Base-by-base conservation (phyloP, 306 rosid genomes). In the Dryas alaskensis region DNA sequence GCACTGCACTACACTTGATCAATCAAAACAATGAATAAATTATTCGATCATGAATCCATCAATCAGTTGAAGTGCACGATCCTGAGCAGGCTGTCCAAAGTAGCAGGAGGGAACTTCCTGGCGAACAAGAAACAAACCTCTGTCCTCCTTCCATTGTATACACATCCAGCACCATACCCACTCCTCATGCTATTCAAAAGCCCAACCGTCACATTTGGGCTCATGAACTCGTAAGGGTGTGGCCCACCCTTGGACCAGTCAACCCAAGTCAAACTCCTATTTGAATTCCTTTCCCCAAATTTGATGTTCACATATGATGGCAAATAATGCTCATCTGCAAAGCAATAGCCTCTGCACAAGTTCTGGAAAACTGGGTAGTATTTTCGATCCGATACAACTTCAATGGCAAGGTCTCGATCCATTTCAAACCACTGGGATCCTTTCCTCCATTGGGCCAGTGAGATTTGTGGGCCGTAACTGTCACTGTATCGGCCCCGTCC, bases 241-340 rank as follows among this genome's bases (percentile, higher is more conserved):
- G 80, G 72, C 25, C 83, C 83, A 0, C 83, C 83, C 61, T 10
- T 67, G 39, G 79, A 61, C 83, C 83, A 79, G 70, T 74, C 83
- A 16, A 75, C 80, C 83, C 83, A 80, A 3, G 80, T 80, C 57
- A 80, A 71, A 48, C 68, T 74, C 54, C 83, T 53, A 37, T 80
- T 54, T 3, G 54, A 70, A 9, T 69, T 80, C 48, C 67, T 47
- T 2, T n/a, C 46, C 10, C 67, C 47, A 8, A 50, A 64, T 44
- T 52, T 69, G 11, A 80, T 55, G 73, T 50, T 25, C n/a, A 76
- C 80, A 65, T 64, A 58, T 14, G 81, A 76, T 3, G 84, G 80
- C 74, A 80, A 50, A 27, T 80, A 80, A 37, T 80, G 84, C 11
- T 80, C 81, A 17, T 80, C 84, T 8, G 84, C 45, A 40, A 69